A percentile compares a stretch with the other conserved stretches of the same genome.
phyloP scores from a whole-genome alignment of 2,329 filamentous ascomycete genomes.

The Diaporthe longicolla region DNA sequence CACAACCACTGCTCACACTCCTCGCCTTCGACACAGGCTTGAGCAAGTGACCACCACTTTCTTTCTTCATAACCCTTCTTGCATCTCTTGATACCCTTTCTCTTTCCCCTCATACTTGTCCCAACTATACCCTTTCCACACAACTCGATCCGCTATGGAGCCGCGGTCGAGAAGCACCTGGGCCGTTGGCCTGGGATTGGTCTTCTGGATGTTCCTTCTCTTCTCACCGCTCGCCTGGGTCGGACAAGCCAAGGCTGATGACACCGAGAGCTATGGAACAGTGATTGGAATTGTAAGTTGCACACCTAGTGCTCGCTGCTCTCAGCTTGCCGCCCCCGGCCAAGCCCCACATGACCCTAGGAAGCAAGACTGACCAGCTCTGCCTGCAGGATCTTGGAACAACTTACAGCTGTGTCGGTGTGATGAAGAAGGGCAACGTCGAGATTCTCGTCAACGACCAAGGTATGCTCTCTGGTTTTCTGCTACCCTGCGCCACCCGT shows the following conservation, averaged over 20 bases:
- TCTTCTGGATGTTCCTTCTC: slow-evolving; percentile 92
- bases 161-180: slow-evolving; percentile 45
- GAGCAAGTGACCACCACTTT: slow-evolving; percentile 37
- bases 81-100: slow-evolving; percentile 48
- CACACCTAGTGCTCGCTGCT: not conserved
- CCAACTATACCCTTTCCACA: slow-evolving; percentile 24
- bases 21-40: slow-evolving; percentile 39
- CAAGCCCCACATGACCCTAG: not conserved
- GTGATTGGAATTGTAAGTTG: slow-evolving; percentile 88
- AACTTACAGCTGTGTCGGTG: slow-evolving; percentile 90
- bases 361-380: slow-evolving; percentile 45
- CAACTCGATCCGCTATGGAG: slow-evolving; percentile 43
- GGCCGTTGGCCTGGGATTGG: slow-evolving; percentile 78
- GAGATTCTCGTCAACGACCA: slow-evolving; percentile 97
- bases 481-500: not conserved
- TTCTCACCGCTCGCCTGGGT: slow-evolving; percentile 91
- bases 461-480: slow-evolving; percentile 50
- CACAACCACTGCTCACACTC: slow-evolving; percentile 19
- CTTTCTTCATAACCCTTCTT: slow-evolving; percentile 44
- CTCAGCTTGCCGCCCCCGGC: not conserved
- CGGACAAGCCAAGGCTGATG: slow-evolving; percentile 80
- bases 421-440: slow-evolving; percentile 95
- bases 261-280: slow-evolving; percentile 84
- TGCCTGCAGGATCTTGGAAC: slow-evolving; percentile 81
- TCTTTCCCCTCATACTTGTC: slow-evolving; percentile 48